phyloP scores from a whole-genome alignment of 108 stramenopile genomes.

The Pseudonitzschia multistriata region DNA sequence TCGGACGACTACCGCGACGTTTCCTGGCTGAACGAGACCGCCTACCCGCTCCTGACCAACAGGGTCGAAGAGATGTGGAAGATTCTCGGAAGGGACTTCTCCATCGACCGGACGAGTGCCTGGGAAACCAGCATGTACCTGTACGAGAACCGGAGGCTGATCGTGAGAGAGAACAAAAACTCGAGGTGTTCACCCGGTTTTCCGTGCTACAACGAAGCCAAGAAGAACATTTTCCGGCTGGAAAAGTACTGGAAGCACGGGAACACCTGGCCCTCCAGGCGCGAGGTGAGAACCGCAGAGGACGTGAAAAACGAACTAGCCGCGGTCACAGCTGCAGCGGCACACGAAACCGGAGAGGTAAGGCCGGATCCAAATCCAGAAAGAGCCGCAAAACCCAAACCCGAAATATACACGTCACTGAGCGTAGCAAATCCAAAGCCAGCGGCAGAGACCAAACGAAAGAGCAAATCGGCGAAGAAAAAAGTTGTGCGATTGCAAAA shows the following conservation, averaged over 20 bases:
- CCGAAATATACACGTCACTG: too few relatives aligned
- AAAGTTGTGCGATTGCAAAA: too few relatives aligned
- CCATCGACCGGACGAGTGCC: neutral
- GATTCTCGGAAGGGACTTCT: neutral
- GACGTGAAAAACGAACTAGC: too few relatives aligned
- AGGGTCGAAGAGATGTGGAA: neutral
- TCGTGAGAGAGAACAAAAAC: neutral
- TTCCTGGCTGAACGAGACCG: constrained; percentile 12
- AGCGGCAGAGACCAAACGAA: too few relatives aligned
- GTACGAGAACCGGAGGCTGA: neutral
- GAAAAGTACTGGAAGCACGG: neutral
- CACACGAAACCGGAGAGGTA: too few relatives aligned
- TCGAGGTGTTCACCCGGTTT: constrained; percentile 10
- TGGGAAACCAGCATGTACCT: constrained; percentile 7
- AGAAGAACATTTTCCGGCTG: constrained; percentile 1
- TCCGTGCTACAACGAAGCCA: constrained; percentile 17
- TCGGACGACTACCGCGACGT: constrained; percentile 4
- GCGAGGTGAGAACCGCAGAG: too few relatives aligned
- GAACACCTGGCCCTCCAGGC: too few relatives aligned
- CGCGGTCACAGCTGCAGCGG: too few relatives aligned
- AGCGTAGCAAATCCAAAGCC: too few relatives aligned
- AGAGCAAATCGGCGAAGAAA: too few relatives aligned
- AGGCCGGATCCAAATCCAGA: too few relatives aligned
- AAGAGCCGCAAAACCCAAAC: too few relatives aligned
- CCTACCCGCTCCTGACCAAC: constrained; percentile 1